A percentile compares a stretch with the other conserved stretches of the same genome.
These are phyloP conservation scores for Epichloe typhina DNA, from an alignment of 2,329 filamentous ascomycete species.

Conservation along the genomic window DNA sequence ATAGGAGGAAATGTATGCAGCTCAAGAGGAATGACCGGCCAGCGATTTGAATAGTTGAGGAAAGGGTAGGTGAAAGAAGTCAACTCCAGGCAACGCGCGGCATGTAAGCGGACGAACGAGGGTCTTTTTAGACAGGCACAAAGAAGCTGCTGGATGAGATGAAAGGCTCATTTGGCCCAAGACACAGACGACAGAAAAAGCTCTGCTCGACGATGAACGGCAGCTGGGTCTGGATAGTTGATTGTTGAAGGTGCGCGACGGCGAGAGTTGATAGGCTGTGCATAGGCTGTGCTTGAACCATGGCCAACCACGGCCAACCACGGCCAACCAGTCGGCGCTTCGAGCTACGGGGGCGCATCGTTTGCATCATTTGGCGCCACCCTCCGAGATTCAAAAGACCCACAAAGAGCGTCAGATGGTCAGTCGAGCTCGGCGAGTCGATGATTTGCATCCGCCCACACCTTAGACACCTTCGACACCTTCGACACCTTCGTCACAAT, in stretches of 20 bases:
- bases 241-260: conserved; percentile 14
- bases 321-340: conserved; percentile 23
- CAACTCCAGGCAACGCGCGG: conserved; percentile 3
- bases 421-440: conserved; percentile 26
- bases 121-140: conserved; percentile 3
- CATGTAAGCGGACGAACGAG: background rate
- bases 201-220: conserved; percentile 7
- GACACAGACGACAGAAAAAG: conserved; percentile 4
- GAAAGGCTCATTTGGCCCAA: conserved; percentile 10
- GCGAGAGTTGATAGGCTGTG: conserved; percentile 21
- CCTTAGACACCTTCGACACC: background rate
- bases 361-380: conserved; percentile 24
- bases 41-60: conserved; percentile 7
- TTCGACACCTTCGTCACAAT: background rate
- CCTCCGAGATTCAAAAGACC: conserved; percentile 22
- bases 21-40: conserved; percentile 6
- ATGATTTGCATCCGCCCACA: conserved; percentile 23
- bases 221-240: conserved; percentile 9
- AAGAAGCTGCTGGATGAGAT: conserved; percentile 1
- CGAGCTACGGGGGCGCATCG: conserved; percentile 20
- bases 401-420: conserved; percentile 25
- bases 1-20: conserved; percentile 8
- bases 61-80: conserved; percentile 4
- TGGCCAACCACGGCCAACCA: conserved; percentile 13
- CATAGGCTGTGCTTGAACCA: conserved; percentile 2